phyloP scores from a whole-genome alignment of 352 stramenopile genomes.

The Globisporangium cylindrosporum region DNA sequence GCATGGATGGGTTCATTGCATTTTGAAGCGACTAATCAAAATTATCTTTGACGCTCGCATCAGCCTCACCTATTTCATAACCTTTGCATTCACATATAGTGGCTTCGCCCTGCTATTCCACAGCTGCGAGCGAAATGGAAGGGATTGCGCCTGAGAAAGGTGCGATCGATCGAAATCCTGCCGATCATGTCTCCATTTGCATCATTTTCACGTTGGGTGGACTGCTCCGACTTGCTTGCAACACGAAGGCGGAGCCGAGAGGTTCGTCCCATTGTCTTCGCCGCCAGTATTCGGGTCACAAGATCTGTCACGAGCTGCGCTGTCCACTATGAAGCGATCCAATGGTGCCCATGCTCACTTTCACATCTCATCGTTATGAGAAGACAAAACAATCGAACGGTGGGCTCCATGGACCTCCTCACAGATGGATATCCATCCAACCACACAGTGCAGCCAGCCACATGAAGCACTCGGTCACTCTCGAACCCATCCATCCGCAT shows the following conservation, averaged over 20 bases:
- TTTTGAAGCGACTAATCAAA: no score
- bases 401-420: background rate
- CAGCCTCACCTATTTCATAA: background rate
- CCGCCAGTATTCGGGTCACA: no score
- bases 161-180: background rate
- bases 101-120: background rate
- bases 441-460: background rate
- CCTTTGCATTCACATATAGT: background rate
- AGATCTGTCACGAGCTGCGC: no score
- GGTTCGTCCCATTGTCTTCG: no score
- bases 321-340: no score
- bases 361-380: no score
- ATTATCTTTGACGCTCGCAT: no score
- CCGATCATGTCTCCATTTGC: background rate
- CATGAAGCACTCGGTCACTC: background rate
- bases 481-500: background rate
- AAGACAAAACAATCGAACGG: no score
- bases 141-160: background rate
- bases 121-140: background rate
- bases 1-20: background rate
- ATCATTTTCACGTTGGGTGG: background rate
- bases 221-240: no score
- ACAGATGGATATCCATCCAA: background rate
- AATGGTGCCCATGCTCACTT: no score
- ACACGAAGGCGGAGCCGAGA: no score